Percentiles rank a stretch among this genome's conserved stretches.
Evolutionary conservation across 2,329 filamentous ascomycete genomes (phyloP).

Genomic region (Monilinia polystroma): DNA sequence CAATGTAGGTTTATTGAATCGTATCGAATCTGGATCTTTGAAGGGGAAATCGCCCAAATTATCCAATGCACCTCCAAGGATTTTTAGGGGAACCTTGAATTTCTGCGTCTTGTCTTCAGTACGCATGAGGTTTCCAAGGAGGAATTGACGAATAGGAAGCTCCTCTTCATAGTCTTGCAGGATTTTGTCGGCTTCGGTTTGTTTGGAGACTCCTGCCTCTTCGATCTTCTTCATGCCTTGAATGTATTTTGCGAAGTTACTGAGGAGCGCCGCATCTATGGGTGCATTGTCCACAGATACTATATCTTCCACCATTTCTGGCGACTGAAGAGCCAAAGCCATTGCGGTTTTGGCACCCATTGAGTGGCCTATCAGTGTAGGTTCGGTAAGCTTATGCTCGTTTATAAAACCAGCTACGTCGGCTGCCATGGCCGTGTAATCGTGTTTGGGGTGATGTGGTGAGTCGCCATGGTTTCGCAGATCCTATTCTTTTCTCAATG

Average conservation of each 20-base stretch:
- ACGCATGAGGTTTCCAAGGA: conserved; percentile 79
- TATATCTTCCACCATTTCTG: conserved; percentile 65
- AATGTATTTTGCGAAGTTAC: conserved; percentile 77
- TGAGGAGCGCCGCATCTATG: conserved; percentile 71
- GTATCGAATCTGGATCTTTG: conserved; percentile 63
- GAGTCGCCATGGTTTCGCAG: conserved; percentile 92
- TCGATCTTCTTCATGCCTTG: conserved; percentile 83
- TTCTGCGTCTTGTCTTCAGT: conserved; percentile 54
- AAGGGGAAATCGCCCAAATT: conserved; percentile 85
- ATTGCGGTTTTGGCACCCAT: conserved; percentile 97
- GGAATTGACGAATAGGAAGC: conserved; percentile 81
- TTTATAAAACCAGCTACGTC: conserved; percentile 79
- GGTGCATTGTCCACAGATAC: conserved; percentile 92
- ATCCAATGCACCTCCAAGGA: conserved; percentile 65
- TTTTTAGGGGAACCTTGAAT: conserved; percentile 77
- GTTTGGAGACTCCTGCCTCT: conserved; percentile 61
- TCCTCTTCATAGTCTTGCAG: conserved; percentile 69
- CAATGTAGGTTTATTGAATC: conserved; percentile 75
- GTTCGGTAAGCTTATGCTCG: conserved; percentile 65
- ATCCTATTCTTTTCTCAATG: conserved; percentile 55
- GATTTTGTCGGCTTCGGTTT: conserved; percentile 78
- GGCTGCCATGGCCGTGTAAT: conserved; percentile 78
- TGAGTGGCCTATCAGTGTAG: conserved; percentile 86
- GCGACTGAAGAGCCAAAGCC: conserved; percentile 73
- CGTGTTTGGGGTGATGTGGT: conserved; percentile 71